Evolutionary conservation across 192 early-diverging fungal genomes (phyloP), one percentile per base, ranked within the genome.

Genomic region (Entomortierella parvispora): DNA sequence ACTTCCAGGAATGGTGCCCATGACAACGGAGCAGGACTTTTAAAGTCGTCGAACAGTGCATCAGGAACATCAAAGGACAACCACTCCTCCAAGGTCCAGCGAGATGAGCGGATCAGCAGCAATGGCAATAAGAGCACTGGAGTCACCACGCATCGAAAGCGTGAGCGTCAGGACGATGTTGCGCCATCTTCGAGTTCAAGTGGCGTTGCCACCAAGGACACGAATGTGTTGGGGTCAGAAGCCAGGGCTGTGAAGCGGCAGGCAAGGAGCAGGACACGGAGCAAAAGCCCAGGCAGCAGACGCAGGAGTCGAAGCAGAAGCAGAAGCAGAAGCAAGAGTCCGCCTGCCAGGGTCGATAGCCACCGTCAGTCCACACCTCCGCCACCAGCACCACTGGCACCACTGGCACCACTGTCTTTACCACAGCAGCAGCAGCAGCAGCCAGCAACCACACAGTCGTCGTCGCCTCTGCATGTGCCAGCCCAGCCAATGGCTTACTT

Each of bases 191-290:
- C 52, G 59, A 26, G 51, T 25, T 31, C 12, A 40, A 26, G 14
- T 18, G 20, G 43, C 23, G 31, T 50, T 32, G 49, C 25, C 43
- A 28, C 52, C 52, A 40, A 26, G 40, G 55, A 48, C 43, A 70
- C 50, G 23, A 52, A 52, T 29, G n/a, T 14, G n/a, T 50, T 46
- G 32, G 40, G 31, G 40, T 48, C 69, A 18, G 61, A 71, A 17
- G 45, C 59, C 2, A 46, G 53, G 42, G 53, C 61, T 12, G 68
- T 46, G 48, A 77, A 77, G 26, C 56, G 74, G 40, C 59, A 63
- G 20, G 72, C 65, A 0, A 44, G 71, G 37, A 76, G 71, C 29
- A 54, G 67, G 25, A 49, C 17, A 42, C 32, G 34, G n/a, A 51
- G 32, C 49, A 40, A 22, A 2, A 65, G 47, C 45, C 47, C 33